Base-by-base conservation (phyloP, 176 grass and related monocot genomes). In the Oryza brachyantha region DNA sequence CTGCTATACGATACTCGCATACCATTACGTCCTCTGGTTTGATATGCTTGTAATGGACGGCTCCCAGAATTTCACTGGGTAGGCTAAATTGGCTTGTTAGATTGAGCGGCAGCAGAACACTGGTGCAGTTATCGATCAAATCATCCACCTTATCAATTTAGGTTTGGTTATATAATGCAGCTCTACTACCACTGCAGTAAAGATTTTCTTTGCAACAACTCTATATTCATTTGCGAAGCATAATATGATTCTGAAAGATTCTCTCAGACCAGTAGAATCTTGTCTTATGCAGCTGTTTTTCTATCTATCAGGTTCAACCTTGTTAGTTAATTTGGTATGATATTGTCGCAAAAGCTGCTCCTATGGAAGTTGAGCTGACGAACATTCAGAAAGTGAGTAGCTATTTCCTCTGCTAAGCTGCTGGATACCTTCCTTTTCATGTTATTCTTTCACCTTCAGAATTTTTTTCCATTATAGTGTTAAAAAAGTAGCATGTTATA, bases 351-450 rank as follows among this genome's bases (percentile, higher is more conserved):
- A 37, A 62, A 76, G 81, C 76, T 80, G 75, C 75, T 72, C 57
- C 81, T 41, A 85, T 82, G 86, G 90, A 96, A 70, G 59, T 86
- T 81, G 84, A 86, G 75, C 61, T 83, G 79, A 79, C 28, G 3
- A 88, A 72, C 31, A 66, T 80, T 52, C 85, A 64, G 42, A 89
- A 74, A 55, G 93, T 96, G 62, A 96, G 87, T 92, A 72, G 27
- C 59, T 60, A 32, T 57, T 78, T 50, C 19, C 41, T 63, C 25
- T 68, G 76, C 27, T 78, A 66, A 70, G 16, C 13, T 59, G 46
- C 71, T 78, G 61, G 26, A 73, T 89, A 70, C 65, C 35, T 66
- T 60, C 50, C 34, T 84, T 58, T 35, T 46, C 27, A 46, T 83
- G 62, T 29, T 16, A 65, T 42, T 17, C 57, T 75, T 61, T 79